Percentiles rank a stretch among this genome's conserved stretches.
Conservation (phyloP, 2,329 filamentous ascomycete species). For the Pseudogymnoascus verrucosus region DNA sequence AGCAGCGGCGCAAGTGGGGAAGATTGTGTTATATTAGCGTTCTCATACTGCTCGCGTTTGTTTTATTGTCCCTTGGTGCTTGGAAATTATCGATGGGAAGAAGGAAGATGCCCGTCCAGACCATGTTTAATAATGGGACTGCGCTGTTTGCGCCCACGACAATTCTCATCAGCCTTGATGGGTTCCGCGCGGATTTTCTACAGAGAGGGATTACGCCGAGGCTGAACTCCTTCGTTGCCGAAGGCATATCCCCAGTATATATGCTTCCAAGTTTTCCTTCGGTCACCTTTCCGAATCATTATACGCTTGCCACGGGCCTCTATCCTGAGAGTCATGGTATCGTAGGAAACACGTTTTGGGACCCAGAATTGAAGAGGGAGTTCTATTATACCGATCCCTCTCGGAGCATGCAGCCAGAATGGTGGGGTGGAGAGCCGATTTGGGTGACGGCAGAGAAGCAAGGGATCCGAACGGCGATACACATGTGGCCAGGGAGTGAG, state of each 20-base stretch:
- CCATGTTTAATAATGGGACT: slow-evolving; percentile 64
- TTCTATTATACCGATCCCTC: slow-evolving; percentile 80
- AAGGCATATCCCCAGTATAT: slow-evolving; percentile 82
- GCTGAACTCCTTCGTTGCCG: slow-evolving; percentile 67
- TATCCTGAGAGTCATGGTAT: slow-evolving; percentile 91
- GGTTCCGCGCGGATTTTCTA: slow-evolving; percentile 91
- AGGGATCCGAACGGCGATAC: slow-evolving; percentile 70
- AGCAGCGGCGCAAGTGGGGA: slow-evolving; percentile 45
- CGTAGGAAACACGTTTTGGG: slow-evolving; percentile 93
- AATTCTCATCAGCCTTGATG: slow-evolving; percentile 87
- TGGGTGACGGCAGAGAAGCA: slow-evolving; percentile 89
- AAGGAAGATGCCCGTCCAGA: slow-evolving; percentile 23
- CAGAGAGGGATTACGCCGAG: slow-evolving; percentile 75
- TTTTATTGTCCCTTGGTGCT: slow-evolving; percentile 47
- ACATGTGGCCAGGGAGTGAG: slow-evolving; percentile 99
- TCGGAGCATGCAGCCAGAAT: slow-evolving; percentile 73
- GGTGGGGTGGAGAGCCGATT: slow-evolving; percentile 87
- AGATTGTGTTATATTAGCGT: slow-evolving; percentile 47
- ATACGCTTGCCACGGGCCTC: slow-evolving; percentile 82
- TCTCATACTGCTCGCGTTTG: slow-evolving; percentile 45
- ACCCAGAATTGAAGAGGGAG: slow-evolving; percentile 64
- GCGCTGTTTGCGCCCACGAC: slow-evolving; percentile 86
- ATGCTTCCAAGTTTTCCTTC: slow-evolving; percentile 94
- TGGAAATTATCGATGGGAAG: slow-evolving; percentile 49
- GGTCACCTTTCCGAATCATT: slow-evolving; percentile 95